phyloP scores from a whole-genome alignment of 2,329 filamentous ascomycete species.

The Penicillium freii region DNA sequence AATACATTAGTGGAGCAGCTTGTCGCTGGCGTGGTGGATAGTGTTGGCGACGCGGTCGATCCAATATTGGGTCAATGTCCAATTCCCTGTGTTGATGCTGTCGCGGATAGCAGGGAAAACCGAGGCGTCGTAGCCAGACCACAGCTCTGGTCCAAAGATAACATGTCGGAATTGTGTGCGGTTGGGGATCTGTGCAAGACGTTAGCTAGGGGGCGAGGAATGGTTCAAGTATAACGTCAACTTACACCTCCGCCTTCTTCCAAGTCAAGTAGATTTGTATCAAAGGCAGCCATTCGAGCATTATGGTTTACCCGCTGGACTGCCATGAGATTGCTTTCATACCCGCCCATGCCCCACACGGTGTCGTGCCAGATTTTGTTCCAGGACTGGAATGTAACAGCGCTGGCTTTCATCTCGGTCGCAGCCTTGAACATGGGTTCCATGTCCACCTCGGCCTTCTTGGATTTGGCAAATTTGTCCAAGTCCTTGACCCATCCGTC shows the following conservation, averaged over 20 bases:
- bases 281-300: constrained; percentile 73
- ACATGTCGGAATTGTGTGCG: constrained; percentile 93
- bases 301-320: constrained; percentile 74
- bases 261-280: constrained; percentile 77
- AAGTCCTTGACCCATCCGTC: constrained; percentile 65
- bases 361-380: constrained; percentile 72
- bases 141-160: constrained; percentile 78
- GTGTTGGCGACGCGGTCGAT: constrained; percentile 70
- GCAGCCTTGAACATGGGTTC: constrained; percentile 63
- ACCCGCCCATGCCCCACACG: constrained; percentile 69
- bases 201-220: constrained; percentile 7
- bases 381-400: constrained; percentile 70
- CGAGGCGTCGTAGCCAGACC: constrained; percentile 66
- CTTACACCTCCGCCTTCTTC: constrained; percentile 70
- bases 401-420: constrained; percentile 57
- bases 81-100: constrained; percentile 69
- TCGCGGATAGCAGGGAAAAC: constrained; percentile 85
- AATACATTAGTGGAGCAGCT: constrained; percentile 39
- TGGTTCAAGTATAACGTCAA: constrained; percentile 26
- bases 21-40: constrained; percentile 60
- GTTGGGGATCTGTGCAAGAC: constrained; percentile 64
- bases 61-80: constrained; percentile 64
- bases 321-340: constrained; percentile 69
- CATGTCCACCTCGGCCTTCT: constrained; percentile 54
- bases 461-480: constrained; percentile 61